Evolutionary conservation across 768 basidiomycete genomes (phyloP), one percentile per base, ranked within the genome.

Genomic region (Hygrocybe coccinea): DNA sequence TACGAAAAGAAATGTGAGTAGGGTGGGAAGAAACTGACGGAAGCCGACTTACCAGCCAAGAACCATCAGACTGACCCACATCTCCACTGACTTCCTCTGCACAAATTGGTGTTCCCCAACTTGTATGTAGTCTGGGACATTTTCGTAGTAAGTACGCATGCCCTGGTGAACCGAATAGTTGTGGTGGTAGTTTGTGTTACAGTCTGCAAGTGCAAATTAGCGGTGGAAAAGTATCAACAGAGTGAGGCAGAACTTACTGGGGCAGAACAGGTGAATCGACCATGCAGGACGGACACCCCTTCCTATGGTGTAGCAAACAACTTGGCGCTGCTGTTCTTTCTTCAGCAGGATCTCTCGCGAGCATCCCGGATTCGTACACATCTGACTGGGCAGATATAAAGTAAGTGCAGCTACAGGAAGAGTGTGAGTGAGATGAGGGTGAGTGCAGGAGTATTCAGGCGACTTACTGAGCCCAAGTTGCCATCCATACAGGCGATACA

Each of bases 161-260:
- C 53, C 48, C 3, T 60, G 46, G 6, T 52, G 47, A 22, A 69
- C 65, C 17, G 46, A 52, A 45, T 63, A 70, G 52, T 68, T 67
- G 56, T 63, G 58, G 49, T 67, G 62, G 53, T 69, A 70, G 11
- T 52, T 62, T n/a, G 66, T 65, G 19, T 55, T 45, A 41, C 65
- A 68, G 11, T 49, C 65, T 66, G 21, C n/a, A 15, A 19, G 39
- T 41, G 39, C 14, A 41, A 41, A 41, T 29, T 29, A 29, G 29
- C 29, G 29, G 29, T 29, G 29, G 29, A 29, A 29, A 29, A 29
- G 29, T 29, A 29, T 29, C 29, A 47, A 41, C 19, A 41, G 46
- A 12, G 12, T 14, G 14, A 47, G 17, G 15, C 12, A 22, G 46
- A 15, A 29, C 24, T 25, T 47, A 68, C 67, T 45, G 5, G 46